These are phyloP conservation scores for Mortierella sp. DNA, from an alignment of 371 early-diverging fungal genomes.

Conservation along the genomic window DNA sequence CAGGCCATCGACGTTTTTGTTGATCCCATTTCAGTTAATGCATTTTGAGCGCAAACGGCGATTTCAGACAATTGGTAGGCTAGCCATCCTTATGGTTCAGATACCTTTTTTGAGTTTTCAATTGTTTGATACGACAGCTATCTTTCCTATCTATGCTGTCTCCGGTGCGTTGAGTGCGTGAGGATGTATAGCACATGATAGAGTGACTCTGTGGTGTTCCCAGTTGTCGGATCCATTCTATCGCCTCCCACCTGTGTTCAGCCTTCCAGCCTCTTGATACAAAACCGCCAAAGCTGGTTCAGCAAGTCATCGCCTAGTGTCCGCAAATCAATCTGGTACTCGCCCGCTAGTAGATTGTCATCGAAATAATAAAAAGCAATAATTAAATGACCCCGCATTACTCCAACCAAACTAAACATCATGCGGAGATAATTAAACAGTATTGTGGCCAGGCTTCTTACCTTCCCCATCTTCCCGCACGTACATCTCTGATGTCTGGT, in stretches of 20 bases:
- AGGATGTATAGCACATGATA: neutral
- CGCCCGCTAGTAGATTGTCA: constrained; percentile 39
- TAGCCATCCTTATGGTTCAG: neutral
- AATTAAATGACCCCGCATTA: neutral
- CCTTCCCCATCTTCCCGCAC: constrained; percentile 60
- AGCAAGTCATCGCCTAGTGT: constrained; percentile 53
- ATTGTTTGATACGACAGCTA: no score
- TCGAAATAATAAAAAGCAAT: neutral
- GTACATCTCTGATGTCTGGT: constrained; percentile 58
- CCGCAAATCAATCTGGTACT: constrained; percentile 59
- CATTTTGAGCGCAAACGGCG: neutral
- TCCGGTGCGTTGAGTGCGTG: neutral
- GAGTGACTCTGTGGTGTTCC: neutral
- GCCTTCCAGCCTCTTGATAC: constrained; percentile 7
- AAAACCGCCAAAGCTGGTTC: constrained; percentile 6
- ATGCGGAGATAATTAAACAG: neutral
- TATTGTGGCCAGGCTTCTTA: constrained; percentile 10
- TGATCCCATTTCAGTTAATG: neutral
- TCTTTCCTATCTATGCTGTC: neutral
- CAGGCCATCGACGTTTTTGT: neutral
- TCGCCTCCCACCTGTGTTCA: neutral
- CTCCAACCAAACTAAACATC: no score
- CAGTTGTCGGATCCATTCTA: neutral
- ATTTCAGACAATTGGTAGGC: neutral
- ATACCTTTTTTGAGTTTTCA: neutral